These are phyloP conservation scores for Colletotrichum karsti DNA, from an alignment of 2,329 filamentous ascomycete species.

Conservation along the genomic window DNA sequence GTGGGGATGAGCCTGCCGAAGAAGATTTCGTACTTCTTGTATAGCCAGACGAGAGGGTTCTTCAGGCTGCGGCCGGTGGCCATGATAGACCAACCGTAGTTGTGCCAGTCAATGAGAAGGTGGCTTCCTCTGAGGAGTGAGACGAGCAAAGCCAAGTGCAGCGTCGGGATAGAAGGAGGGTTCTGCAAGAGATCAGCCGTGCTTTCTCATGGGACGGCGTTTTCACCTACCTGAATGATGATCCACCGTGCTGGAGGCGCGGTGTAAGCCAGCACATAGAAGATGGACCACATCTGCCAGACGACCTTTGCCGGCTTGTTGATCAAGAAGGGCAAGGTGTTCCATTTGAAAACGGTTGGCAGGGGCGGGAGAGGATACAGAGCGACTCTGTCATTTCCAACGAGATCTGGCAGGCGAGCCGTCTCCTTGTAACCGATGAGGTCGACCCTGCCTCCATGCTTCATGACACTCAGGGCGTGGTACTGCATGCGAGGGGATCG, in stretches of 20 bases:
- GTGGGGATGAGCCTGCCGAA: slow-evolving; percentile 74
- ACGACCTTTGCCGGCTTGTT: slow-evolving; percentile 86
- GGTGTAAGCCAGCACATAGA: slow-evolving; percentile 76
- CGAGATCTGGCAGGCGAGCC: slow-evolving; percentile 79
- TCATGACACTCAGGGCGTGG: slow-evolving; percentile 91
- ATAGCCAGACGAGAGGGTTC: slow-evolving; percentile 81
- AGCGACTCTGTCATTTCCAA: slow-evolving; percentile 72
- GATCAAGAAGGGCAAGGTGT: slow-evolving; percentile 78
- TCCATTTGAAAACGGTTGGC: slow-evolving; percentile 73
- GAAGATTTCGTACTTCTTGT: slow-evolving; percentile 78
- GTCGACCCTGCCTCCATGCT: slow-evolving; percentile 81
- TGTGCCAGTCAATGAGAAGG: slow-evolving; percentile 97
- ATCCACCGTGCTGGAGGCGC: slow-evolving; percentile 84
- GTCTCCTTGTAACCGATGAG: slow-evolving; percentile 93
- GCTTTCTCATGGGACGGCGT: neutral
- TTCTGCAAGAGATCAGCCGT: slow-evolving; percentile 64
- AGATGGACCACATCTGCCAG: slow-evolving; percentile 80
- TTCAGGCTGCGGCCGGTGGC: slow-evolving; percentile 63
- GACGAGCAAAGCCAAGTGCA: slow-evolving; percentile 77
- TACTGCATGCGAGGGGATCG: slow-evolving; percentile 98
- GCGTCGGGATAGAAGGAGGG: slow-evolving; percentile 91
- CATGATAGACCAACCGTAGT: slow-evolving; percentile 96
- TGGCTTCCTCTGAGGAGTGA: slow-evolving; percentile 81
- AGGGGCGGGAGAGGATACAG: slow-evolving; percentile 76
- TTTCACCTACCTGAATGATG: slow-evolving; percentile 73